Base-by-base conservation (phyloP, 1,284 basidiomycete genomes). In the Cryptococcus sp. region DNA sequence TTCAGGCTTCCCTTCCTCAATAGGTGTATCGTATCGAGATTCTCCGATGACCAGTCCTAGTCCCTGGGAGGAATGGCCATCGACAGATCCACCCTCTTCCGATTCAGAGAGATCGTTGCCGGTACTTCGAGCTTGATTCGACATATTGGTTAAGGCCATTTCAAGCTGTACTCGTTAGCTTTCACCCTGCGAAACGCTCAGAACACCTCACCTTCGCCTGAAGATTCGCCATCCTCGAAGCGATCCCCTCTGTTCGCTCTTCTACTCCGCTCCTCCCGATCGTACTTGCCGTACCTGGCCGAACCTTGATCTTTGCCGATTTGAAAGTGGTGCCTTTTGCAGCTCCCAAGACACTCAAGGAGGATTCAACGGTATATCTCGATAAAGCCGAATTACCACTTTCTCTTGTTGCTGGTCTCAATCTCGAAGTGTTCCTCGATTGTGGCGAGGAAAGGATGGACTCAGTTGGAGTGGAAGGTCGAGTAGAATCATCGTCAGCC, bases 161-260 rank as follows among this genome's bases (percentile, higher is more conserved):
- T 66, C 64, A 14, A 66, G 62, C 64, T 64, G 49, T 5, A 2
- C 23, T 23, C 23, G 23, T 23, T 23, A 23, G 23, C 23, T 23
- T 23, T 23, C 23, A 23, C 23, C 23, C 23, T 23, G 23, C 23
- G 23, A 23, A 23, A 23, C 23, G 23, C 35, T 23, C n/a, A 5
- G 7, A 13, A 11, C 32, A 11, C 41, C 63, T 53, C 42, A 67
- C 65, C 63, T 68, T 68, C 23, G 60, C 63, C 44, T 65, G 63
- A 47, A 68, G 65, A n/a, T 50, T 50, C 4, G 65, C 63, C 14
- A 68, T 63, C 13, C 65, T 58, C 55, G 57, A 46, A 4, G 61
- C 53, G 32, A 68, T 66, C 31, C 56, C 58, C 48, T 65, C 62
- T 32, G 46, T 52, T 55, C 60, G 63, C 45, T 57, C 51, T 4